Conservation (phyloP, 2,329 filamentous ascomycete species). For the Aspergillus tanneri region DNA sequence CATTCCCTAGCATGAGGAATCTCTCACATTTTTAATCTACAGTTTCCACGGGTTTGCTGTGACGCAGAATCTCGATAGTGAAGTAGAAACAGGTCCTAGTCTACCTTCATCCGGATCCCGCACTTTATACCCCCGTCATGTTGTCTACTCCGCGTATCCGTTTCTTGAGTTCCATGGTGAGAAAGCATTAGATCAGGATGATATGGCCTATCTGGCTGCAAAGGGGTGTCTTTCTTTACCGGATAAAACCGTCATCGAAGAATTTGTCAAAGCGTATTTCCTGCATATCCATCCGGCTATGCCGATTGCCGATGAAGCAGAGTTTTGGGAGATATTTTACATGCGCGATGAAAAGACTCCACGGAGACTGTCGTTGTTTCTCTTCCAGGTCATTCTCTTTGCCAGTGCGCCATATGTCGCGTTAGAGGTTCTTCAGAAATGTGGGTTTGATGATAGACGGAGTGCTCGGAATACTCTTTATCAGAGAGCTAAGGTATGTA, state of each 20-base stretch:
- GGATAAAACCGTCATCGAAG: constrained; percentile 43
- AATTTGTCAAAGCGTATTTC: constrained; percentile 47
- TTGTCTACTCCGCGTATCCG: constrained; percentile 11
- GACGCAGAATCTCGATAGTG: too few species aligned
- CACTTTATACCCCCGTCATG: constrained; percentile 10
- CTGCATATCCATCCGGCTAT: constrained; percentile 31
- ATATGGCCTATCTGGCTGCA: constrained; percentile 49
- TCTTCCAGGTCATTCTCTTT: constrained; percentile 34
- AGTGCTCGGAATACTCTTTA: constrained; percentile 49
- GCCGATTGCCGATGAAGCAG: constrained; percentile 41
- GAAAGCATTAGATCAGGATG: constrained; percentile 36
- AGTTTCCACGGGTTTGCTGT: constrained; percentile 12
- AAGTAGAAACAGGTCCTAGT: too few species aligned
- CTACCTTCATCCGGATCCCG: background rate
- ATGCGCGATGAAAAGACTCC: background rate
- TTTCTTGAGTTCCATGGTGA: constrained; percentile 25
- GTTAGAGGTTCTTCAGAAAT: constrained; percentile 43
- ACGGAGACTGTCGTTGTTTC: constrained; percentile 30
- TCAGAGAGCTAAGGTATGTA: constrained; percentile 42
- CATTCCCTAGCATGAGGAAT: background rate
- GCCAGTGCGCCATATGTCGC: constrained; percentile 43
- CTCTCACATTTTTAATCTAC: background rate
- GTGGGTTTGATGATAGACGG: constrained; percentile 46
- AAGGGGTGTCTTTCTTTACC: constrained; percentile 51
- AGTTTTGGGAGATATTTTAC: constrained; percentile 43